Evolutionary conservation across 2,329 filamentous ascomycete species (phyloP).

Genomic region (Exophiala viscosa): DNA sequence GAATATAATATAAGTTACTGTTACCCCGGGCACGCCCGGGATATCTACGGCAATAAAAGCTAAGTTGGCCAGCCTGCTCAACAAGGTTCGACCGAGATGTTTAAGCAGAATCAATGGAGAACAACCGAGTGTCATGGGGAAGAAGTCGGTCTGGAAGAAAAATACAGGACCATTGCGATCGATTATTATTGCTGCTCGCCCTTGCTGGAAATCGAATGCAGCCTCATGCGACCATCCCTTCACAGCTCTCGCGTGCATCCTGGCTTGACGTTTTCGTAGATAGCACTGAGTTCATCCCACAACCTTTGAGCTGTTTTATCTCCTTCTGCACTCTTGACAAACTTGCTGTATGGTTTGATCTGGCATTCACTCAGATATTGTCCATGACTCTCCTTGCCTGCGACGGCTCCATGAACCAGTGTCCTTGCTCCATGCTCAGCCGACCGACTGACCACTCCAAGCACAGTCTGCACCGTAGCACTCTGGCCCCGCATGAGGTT

Average conservation of each 20-base stretch:
- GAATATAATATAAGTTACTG: too few species aligned
- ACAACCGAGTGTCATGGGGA: too few species aligned
- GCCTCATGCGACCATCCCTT: neutral
- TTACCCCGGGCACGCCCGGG: too few species aligned
- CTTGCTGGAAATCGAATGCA: too few species aligned
- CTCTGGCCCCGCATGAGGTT: conserved; percentile 40
- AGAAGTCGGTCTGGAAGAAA: too few species aligned
- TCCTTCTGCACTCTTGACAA: conserved; percentile 20
- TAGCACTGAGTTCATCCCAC: conserved; percentile 12
- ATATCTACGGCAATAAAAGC: too few species aligned
- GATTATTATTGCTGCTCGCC: neutral
- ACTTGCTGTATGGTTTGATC: conserved; percentile 23
- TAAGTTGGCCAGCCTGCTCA: too few species aligned
- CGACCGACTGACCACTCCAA: conserved; percentile 36
- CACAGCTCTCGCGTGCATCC: conserved; percentile 17
- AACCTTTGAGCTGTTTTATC: conserved; percentile 14
- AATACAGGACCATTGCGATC: neutral
- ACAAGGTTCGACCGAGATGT: too few species aligned
- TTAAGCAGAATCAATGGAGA: too few species aligned
- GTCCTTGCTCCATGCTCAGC: conserved; percentile 49
- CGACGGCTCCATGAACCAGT: conserved; percentile 37
- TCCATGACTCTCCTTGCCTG: conserved; percentile 45
- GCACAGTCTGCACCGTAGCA: neutral
- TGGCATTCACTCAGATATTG: conserved; percentile 43
- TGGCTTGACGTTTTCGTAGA: conserved; percentile 16